Conservation (phyloP, 2,329 filamentous ascomycete genomes). For the Sporothrix euskadiensis region DNA sequence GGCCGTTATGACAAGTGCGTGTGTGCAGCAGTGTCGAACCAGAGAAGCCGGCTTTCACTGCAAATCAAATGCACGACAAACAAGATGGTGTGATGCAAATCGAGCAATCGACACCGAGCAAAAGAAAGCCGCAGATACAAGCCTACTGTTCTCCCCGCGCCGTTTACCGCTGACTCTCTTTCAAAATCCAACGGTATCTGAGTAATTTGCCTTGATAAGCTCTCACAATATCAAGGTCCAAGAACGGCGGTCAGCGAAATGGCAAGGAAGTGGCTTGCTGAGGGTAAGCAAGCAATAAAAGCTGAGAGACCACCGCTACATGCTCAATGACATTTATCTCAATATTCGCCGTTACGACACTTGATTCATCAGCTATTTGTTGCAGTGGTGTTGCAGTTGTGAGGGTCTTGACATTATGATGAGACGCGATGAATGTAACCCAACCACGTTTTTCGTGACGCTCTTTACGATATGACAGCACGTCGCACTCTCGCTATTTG, state of each 20-base stretch:
- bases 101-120: no score
- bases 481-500: background rate
- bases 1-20: no score
- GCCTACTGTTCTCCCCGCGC: background rate
- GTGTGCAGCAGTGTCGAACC: background rate
- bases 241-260: background rate
- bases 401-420: background rate
- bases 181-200: background rate
- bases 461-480: no score
- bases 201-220: background rate
- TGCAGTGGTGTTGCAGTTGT: background rate
- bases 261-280: background rate
- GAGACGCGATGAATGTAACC: slow-evolving; percentile 15
- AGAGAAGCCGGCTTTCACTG: no score
- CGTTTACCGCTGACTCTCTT: background rate
- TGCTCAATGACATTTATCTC: background rate
- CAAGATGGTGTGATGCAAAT: no score
- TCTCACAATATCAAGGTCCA: background rate
- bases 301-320: background rate
- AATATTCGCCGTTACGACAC: background rate
- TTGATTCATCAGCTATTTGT: background rate
- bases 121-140: background rate
- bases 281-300: background rate
- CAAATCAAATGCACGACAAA: no score
- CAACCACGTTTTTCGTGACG: slow-evolving; percentile 15